Evolutionary conservation across 2,329 filamentous ascomycete species (phyloP), one percentile per base, ranked within the genome.

Genomic region (Fusarium musae): DNA sequence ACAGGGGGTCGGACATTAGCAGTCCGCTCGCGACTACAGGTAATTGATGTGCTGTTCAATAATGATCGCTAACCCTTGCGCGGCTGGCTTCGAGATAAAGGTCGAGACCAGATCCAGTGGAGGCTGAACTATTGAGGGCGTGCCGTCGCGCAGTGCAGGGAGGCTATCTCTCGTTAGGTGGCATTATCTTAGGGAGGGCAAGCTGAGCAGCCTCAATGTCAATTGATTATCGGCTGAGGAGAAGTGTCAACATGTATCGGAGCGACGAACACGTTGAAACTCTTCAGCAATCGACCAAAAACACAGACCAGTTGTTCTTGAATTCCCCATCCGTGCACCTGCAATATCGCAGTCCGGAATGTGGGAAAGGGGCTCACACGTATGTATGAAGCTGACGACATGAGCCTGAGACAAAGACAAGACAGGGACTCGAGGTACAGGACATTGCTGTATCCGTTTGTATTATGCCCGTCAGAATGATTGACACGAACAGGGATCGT

Each of bases 311-410:
- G 42, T 30, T 32, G 54, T 53, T 59, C 62, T 62, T n/a, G 19
- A 54, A 37, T 72, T 74, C 67, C 69, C 71, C 70, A 73, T 64
- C 71, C 70, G 67, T 73, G 71, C 71, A 59, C 67, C 58, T 61
- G 46, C 32, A 71, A 74, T 73, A 49, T 43, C 23, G 54, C 40
- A 68, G 42, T 56, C 52, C 71, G 63, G 63, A 58, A 59, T 72
- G 57, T 60, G 50, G 67, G 63, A 74, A 74, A 65, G 62, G 71
- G 62, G 69, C 36, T 63, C 64, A 39, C 36, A n/a, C 50, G 64
- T 66, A 71, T 60, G 63, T 66, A 71, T 60, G 59, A 68, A 72
- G 62, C 66, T 66, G 66, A 64, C 67, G 58, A 62, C 63, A 39
- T 73, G 53, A 42, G 44, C 66, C 70, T 57, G 65, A 67, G 64